Evolutionary conservation across 495 filamentous ascomycete species (phyloP).

Genomic region (Xylaria cubensis): DNA sequence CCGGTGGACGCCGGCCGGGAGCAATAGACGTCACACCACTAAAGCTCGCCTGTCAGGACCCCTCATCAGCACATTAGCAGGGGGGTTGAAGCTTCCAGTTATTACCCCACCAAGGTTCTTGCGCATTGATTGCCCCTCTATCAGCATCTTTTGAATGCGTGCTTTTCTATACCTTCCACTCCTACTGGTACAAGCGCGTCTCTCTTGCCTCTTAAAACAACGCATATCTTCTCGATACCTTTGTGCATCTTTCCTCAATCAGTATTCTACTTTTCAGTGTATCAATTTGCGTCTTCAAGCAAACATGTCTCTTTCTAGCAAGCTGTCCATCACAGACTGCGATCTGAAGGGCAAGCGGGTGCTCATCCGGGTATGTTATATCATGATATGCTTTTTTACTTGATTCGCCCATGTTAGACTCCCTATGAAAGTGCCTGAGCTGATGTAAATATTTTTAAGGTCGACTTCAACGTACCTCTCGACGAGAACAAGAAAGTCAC

Average conservation of each 20-base stretch:
- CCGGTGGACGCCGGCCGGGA: constrained; percentile 14
- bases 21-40: constrained; percentile 18
- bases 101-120: constrained; percentile 20
- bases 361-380: constrained; percentile 83
- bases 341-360: constrained; percentile 98
- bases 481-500: constrained; percentile 90
- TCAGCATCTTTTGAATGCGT: constrained; percentile 23
- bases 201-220: constrained; percentile 1
- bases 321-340: constrained; percentile 93
- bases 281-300: constrained; percentile 5
- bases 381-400: background rate
- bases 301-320: constrained; percentile 97
- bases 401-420: background rate
- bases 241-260: constrained; percentile 1
- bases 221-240: background rate
- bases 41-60: background rate
- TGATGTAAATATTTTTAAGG: constrained; percentile 58
- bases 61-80: constrained; percentile 8
- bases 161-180: constrained; percentile 25
- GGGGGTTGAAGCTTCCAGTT: background rate
- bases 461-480: constrained; percentile 99
- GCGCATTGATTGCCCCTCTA: constrained; percentile 25
- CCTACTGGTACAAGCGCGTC: constrained; percentile 6
- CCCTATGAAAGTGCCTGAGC: constrained; percentile 9
- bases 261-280: background rate